phyloP scores from a whole-genome alignment of 805 yeast genomes.

The Metschnikowia rubicola region DNA sequence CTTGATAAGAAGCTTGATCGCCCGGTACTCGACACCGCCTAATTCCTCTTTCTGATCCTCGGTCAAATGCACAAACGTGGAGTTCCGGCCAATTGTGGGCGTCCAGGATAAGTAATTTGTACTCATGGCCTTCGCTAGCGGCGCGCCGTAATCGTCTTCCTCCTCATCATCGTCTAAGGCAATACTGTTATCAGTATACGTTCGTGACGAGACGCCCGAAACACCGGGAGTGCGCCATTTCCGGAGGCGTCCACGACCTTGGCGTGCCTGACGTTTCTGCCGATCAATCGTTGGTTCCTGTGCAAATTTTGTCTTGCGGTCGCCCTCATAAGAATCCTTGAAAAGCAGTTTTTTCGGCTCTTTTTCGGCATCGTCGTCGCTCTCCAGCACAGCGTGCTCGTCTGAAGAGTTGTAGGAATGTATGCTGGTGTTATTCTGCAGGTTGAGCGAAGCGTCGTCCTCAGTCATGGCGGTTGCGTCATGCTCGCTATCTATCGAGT shows the following conservation, averaged over 20 bases:
- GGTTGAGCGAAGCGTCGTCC: constrained; percentile 5
- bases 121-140: constrained; percentile 36
- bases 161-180: constrained; percentile 12
- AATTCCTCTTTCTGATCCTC: constrained; percentile 86
- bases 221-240: constrained; percentile 19
- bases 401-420: constrained; percentile 2
- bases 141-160: constrained; percentile 12
- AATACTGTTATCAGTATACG: constrained; percentile 7
- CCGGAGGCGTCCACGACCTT: constrained; percentile 8
- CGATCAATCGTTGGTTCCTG: constrained; percentile 16
- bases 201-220: constrained; percentile 9
- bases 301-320: constrained; percentile 12
- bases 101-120: constrained; percentile 79
- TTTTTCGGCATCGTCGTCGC: constrained; percentile 2
- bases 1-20: constrained; percentile 70
- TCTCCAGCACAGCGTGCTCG: constrained; percentile 14
- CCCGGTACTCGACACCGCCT: constrained; percentile 96
- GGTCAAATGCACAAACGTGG: constrained; percentile 79
- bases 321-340: background rate
- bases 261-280: constrained; percentile 6
- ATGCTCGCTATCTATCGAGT: constrained; percentile 3
- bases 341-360: background rate
- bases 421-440: background rate
- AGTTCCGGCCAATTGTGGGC: constrained; percentile 90
- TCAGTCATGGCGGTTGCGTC: constrained; percentile 3